These are phyloP conservation scores for Leccinellum luteum DNA, from an alignment of 768 basidiomycete species.

Conservation along the genomic window DNA sequence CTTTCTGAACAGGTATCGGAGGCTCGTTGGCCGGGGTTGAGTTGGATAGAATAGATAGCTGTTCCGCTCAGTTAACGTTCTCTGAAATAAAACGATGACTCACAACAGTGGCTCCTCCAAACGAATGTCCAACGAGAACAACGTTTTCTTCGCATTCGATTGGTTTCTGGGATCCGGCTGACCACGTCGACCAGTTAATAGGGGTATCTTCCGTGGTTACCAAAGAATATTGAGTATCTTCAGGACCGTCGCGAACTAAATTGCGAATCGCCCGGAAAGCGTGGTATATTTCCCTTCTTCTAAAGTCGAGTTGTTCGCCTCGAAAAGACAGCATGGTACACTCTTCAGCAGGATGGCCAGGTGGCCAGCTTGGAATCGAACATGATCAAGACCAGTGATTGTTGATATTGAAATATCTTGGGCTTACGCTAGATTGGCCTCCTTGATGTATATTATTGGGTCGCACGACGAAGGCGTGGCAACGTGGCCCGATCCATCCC, in stretches of 20 bases:
- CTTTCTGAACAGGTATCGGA: slow-evolving; percentile 53
- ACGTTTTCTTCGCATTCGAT: slow-evolving; percentile 36
- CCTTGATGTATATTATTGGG: slow-evolving; percentile 50
- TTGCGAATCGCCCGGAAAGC: slow-evolving; percentile 55
- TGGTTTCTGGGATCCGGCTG: slow-evolving; percentile 18
- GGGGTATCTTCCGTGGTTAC: slow-evolving; percentile 36
- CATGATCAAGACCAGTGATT: not conserved
- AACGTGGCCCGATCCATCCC: slow-evolving; percentile 72
- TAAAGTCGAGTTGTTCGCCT: slow-evolving; percentile 65
- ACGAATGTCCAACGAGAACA: slow-evolving; percentile 51
- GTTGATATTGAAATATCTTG: not conserved
- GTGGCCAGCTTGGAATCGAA: slow-evolving; percentile 24
- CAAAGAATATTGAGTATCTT: slow-evolving; percentile 27
- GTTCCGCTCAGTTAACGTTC: not conserved
- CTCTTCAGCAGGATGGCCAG: slow-evolving; percentile 13
- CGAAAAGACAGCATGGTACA: slow-evolving; percentile 49
- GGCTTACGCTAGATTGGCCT: slow-evolving; percentile 54
- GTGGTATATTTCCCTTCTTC: slow-evolving; percentile 66
- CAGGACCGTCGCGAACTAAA: slow-evolving; percentile 42
- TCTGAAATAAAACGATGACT: not conserved
- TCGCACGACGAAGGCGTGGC: slow-evolving; percentile 37
- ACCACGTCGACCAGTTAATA: slow-evolving; percentile 45
- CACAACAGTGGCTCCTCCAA: slow-evolving; percentile 55
- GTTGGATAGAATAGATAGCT: slow-evolving; percentile 59
- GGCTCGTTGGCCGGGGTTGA: slow-evolving; percentile 40